phyloP scores from a whole-genome alignment of 805 yeast species.

The Candida silvicultrix region DNA sequence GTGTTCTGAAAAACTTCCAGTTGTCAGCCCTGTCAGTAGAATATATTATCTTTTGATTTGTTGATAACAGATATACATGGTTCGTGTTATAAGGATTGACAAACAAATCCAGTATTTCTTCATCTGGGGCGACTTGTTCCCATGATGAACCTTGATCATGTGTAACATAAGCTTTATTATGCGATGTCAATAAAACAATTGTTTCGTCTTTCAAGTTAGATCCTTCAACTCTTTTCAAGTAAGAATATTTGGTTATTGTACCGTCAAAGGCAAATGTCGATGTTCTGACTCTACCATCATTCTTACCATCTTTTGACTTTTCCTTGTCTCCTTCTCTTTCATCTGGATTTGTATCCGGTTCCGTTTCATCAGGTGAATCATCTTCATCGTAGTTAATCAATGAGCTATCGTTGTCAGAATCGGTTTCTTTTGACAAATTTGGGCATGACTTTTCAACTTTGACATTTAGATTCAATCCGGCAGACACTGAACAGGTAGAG shows the following conservation, averaged over 20 bases:
- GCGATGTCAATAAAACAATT: constrained; percentile 50
- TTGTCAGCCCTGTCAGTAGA: constrained; percentile 63
- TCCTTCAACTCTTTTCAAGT: constrained; percentile 39
- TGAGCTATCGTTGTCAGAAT: constrained; percentile 11
- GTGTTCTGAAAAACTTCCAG: constrained; percentile 36
- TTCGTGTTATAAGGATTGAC: constrained; percentile 58
- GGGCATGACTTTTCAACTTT: constrained; percentile 13
- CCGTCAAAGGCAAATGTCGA: constrained; percentile 43
- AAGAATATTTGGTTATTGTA: constrained; percentile 46
- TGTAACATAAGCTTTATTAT: constrained; percentile 53
- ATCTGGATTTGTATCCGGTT: constrained; percentile 21
- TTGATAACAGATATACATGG: constrained; percentile 26
- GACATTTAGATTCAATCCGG: constrained; percentile 17
- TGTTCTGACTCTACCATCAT: constrained; percentile 29
- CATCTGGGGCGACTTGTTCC: constrained; percentile 24
- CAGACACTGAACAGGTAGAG: constrained; percentile 33
- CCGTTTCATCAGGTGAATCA: constrained; percentile 25
- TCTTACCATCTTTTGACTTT: constrained; percentile 26
- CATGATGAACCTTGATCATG: constrained; percentile 40
- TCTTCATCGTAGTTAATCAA: constrained; percentile 20
- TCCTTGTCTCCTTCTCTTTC: constrained; percentile 30
- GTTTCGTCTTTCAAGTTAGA: constrained; percentile 52
- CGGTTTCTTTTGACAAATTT: constrained; percentile 3
- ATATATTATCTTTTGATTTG: constrained; percentile 35
- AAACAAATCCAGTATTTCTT: constrained; percentile 45